Conservation (phyloP, 202 grass and related monocot species). For the Tripidium arundinaceum region DNA sequence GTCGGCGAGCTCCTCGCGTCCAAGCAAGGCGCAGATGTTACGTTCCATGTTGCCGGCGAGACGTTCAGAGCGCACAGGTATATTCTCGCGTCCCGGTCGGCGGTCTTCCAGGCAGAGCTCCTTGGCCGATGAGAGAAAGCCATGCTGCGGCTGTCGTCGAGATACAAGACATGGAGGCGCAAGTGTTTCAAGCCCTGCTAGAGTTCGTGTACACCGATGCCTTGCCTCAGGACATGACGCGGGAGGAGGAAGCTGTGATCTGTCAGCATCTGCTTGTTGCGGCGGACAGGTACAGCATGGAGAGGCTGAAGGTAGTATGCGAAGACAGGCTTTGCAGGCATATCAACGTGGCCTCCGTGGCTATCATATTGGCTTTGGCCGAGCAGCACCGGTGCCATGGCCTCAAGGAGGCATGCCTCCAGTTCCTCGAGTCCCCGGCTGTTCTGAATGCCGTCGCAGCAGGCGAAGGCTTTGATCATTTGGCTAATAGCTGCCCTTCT, state of each 20-base stretch:
- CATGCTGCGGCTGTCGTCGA: background rate
- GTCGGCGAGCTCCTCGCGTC: background rate
- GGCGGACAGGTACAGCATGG: too few species aligned
- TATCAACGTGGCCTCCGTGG: background rate
- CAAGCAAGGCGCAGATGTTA: background rate
- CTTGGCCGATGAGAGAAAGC: background rate
- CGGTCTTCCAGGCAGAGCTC: background rate
- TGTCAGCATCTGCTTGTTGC: too few species aligned
- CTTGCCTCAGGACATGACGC: background rate
- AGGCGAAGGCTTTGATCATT: background rate
- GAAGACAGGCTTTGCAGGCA: background rate
- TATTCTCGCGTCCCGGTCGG: background rate
- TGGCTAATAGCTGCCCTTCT: background rate
- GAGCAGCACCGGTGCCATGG: background rate
- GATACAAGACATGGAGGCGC: background rate
- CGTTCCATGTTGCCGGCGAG: background rate
- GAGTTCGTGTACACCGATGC: background rate
- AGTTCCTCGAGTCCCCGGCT: background rate
- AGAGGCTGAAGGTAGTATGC: too few species aligned
- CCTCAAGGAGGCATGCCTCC: background rate
- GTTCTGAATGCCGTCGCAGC: background rate
- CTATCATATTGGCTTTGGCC: background rate
- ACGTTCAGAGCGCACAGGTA: background rate
- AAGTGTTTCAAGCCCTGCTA: background rate
- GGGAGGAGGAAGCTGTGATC: background rate